phyloP scores from a whole-genome alignment of 139 green algal genomes.

The Parachlorella kessleri region DNA sequence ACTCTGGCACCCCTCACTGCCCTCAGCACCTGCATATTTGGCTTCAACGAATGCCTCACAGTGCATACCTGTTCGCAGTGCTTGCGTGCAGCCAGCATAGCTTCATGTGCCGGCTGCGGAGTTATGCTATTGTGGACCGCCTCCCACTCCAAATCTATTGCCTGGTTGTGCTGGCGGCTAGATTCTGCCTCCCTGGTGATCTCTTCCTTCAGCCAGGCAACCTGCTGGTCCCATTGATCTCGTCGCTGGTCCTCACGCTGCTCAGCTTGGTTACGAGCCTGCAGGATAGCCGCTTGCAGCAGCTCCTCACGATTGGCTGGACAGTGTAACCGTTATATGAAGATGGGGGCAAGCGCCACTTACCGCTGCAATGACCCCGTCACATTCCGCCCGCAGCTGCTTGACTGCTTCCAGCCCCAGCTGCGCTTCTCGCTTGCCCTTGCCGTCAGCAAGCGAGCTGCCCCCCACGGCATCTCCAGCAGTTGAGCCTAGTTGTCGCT shows the following conservation, averaged over 20 bases:
- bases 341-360: too few relatives aligned
- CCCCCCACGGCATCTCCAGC: neutral
- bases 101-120: neutral
- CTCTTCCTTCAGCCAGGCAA: neutral
- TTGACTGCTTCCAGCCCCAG: neutral
- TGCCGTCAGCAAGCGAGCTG: neutral
- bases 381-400: neutral
- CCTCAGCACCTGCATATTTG: too few relatives aligned
- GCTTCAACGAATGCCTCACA: too few relatives aligned
- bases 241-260: neutral
- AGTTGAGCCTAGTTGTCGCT: slow-evolving; percentile 7
- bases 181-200: slow-evolving; percentile 13
- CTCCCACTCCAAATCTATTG: slow-evolving; percentile 29
- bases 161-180: slow-evolving; percentile 4
- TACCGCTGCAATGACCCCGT: neutral
- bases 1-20: too few relatives aligned
- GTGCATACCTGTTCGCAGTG: neutral
- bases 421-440: slow-evolving; percentile 3
- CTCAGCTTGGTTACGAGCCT: neutral
- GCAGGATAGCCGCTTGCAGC: too few relatives aligned
- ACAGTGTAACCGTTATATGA: too few relatives aligned
- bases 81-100: neutral
- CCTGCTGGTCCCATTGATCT: neutral
- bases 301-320: too few relatives aligned
- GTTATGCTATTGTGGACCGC: neutral